phyloP scores from a whole-genome alignment of 2,329 filamentous ascomycete genomes.

The Colletotrichum spaethianum region DNA sequence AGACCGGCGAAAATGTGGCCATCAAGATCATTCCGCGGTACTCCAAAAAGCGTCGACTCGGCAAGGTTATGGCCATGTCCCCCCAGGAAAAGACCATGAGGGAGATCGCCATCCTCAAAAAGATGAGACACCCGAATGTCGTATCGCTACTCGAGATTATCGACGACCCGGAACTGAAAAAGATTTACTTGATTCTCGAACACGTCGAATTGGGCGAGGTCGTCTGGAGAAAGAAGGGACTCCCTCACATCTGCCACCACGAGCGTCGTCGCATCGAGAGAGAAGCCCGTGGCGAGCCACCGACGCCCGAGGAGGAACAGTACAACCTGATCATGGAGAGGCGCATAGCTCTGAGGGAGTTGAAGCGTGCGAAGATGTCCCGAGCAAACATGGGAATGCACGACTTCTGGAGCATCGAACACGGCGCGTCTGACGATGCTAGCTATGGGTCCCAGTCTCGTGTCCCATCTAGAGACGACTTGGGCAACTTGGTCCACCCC shows the following conservation, averaged over 20 bases:
- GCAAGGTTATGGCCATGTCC: constrained; percentile 78
- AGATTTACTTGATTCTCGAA: constrained; percentile 98
- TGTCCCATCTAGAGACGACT: constrained; percentile 58
- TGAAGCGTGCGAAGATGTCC: constrained; percentile 70
- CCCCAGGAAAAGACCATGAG: constrained; percentile 88
- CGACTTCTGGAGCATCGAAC: constrained; percentile 88
- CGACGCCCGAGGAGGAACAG: constrained; percentile 71
- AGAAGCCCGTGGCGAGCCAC: constrained; percentile 74
- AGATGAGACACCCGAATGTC: constrained; percentile 97
- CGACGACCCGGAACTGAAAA: constrained; percentile 94
- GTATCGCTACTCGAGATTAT: constrained; percentile 97
- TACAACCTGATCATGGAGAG: constrained; percentile 72
- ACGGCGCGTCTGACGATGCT: constrained; percentile 74
- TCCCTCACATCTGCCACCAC: constrained; percentile 84
- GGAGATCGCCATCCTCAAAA: constrained; percentile 98
- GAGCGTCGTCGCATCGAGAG: constrained; percentile 86
- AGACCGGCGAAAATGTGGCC: constrained; percentile 84
- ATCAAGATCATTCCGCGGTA: constrained; percentile 99
- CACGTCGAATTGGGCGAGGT: constrained; percentile 96
- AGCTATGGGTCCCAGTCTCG: constrained; percentile 58
- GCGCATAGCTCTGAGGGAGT: constrained; percentile 69
- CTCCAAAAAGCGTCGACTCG: constrained; percentile 93
- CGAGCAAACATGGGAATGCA: constrained; percentile 66
- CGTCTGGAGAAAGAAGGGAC: constrained; percentile 90
- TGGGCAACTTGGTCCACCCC: constrained; percentile 51